phyloP scores from a whole-genome alignment of 169 alveolate species.

The Plasmodium malariae region DNA sequence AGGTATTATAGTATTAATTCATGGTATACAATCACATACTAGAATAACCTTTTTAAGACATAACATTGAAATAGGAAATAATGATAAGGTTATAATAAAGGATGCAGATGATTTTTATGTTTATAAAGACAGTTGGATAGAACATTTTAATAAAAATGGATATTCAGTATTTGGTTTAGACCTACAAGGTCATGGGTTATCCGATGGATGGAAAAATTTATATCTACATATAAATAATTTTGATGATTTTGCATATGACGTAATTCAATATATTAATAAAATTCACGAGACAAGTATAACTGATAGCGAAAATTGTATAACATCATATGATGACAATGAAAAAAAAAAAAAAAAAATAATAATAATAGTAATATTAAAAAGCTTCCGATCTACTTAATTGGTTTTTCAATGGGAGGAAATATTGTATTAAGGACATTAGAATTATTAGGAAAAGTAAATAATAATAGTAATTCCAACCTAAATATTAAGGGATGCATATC shows the following conservation, averaged over 20 bases:
- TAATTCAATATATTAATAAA: not conserved
- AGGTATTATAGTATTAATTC: slow-evolving; percentile 76
- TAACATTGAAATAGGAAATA: slow-evolving; percentile 41
- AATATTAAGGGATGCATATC: slow-evolving; percentile 21
- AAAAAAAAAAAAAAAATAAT: not conserved
- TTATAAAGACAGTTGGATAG: slow-evolving; percentile 5
- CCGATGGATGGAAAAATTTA: slow-evolving; percentile 5
- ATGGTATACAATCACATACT: slow-evolving; percentile 78
- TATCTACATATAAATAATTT: not conserved
- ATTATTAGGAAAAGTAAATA: slow-evolving; percentile 4
- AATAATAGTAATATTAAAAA: not conserved
- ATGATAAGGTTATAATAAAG: slow-evolving; percentile 5
- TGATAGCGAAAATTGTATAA: not conserved
- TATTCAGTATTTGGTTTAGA: slow-evolving; percentile 14
- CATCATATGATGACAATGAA: not conserved
- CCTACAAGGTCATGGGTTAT: slow-evolving; percentile 2
- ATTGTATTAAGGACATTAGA: slow-evolving; percentile 12
- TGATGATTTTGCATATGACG: slow-evolving; percentile 1
- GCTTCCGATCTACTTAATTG: slow-evolving; percentile 3
- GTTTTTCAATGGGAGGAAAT: slow-evolving; percentile 28
- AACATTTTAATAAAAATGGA: not conserved
- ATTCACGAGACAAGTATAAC: not conserved
- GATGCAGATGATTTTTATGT: not conserved
- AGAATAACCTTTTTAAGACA: slow-evolving; percentile 77
- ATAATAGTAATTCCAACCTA: not conserved